Base-by-base conservation (phyloP, 352 stramenopile genomes). In the Globisporangium emineosum region DNA sequence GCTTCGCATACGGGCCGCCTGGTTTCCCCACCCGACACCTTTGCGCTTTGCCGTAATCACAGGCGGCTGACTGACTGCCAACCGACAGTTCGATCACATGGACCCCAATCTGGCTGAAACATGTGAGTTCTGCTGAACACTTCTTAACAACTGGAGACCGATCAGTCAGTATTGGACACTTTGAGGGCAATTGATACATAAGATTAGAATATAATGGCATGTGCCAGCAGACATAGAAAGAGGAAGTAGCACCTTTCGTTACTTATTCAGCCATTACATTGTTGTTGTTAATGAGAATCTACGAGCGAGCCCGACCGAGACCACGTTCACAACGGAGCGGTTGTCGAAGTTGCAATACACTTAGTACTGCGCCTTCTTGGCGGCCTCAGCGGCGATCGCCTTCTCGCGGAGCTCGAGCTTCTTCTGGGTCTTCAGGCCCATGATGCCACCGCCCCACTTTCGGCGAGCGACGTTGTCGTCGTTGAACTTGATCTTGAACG, bases 361-460 rank as follows among this genome's bases (percentile, higher is more conserved):
- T 84, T 97, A 98, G 85, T 97, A 98, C 82, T 98, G 88, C 63
- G 94, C 84, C 86, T 99, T 99, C 94, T 99, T 99, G 69, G 97
- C 96, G 74, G 97, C 89, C 80, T 99, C 98, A n/a, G 86, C 89
- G 37, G 95, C 97, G 69, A 99, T 74, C 64, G 92, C 96, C 88
- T 98, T 99, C 69, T 96, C 96, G 65, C 97, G 93, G 81, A 99
- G 97, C 69, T 99, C 96, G 57, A 99, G 87, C 89, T 99, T 99
- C 79, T 97, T 97, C 84, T 99, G 97, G 62, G 98, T 99, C 96
- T 99, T 99, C 65, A 99, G 88, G 78, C 98, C 98, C 97, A 99
- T 99, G 79, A 99, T 98, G 77, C 97, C 97, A 75, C 97, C 98
- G 76, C 97, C 97, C 97, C 97, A 99, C 84, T 99, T 99, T 67